Conservation (phyloP, 2,329 filamentous ascomycete species). For the Rhytidhysteron rufulum region DNA sequence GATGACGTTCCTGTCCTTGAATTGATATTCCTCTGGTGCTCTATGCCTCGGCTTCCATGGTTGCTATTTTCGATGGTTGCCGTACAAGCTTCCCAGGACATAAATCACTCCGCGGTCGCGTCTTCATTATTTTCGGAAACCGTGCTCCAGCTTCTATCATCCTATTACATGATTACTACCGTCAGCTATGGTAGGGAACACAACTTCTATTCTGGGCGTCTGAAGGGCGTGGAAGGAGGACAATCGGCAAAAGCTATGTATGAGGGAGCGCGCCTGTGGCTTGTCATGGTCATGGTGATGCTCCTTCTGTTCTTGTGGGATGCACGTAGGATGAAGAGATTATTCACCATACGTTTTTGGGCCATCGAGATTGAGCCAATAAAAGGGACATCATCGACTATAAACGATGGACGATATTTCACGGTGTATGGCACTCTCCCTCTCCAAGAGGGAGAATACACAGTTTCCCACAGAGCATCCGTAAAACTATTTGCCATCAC, state of each 20-base stretch:
- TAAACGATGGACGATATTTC: slow-evolving; percentile 1
- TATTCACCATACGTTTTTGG: slow-evolving; percentile 3
- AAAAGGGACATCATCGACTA: slow-evolving; percentile 9
- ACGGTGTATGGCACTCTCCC: slow-evolving; percentile 14
- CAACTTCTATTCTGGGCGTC: slow-evolving; percentile 18
- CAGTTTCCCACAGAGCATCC: slow-evolving; percentile 5
- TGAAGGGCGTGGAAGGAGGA: slow-evolving; percentile 11
- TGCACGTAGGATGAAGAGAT: slow-evolving; percentile 1
- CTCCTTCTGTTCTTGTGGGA: slow-evolving; percentile 7
- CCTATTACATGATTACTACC: slow-evolving; percentile 20
- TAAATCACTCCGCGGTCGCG: slow-evolving; percentile 8
- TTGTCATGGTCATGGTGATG: slow-evolving; percentile 10
- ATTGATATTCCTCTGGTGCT: slow-evolving; percentile 29
- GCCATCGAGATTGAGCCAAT: slow-evolving; percentile 1
- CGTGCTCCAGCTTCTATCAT: slow-evolving; percentile 20
- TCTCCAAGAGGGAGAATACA: slow-evolving; percentile 3
- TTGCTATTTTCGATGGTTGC: slow-evolving; percentile 13
- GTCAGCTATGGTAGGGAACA: slow-evolving; percentile 24
- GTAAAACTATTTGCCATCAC: slow-evolving; percentile 9
- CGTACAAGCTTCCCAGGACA: slow-evolving; percentile 9
- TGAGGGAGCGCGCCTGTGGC: slow-evolving; percentile 24
- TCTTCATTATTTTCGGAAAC: slow-evolving; percentile 22
- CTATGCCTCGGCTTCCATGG: slow-evolving; percentile 27
- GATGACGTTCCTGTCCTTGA: slow-evolving; percentile 16
- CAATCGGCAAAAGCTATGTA: slow-evolving; percentile 25